Conservation (phyloP, 148 eudicot genomes). For the Amaranthus cruentus region DNA sequence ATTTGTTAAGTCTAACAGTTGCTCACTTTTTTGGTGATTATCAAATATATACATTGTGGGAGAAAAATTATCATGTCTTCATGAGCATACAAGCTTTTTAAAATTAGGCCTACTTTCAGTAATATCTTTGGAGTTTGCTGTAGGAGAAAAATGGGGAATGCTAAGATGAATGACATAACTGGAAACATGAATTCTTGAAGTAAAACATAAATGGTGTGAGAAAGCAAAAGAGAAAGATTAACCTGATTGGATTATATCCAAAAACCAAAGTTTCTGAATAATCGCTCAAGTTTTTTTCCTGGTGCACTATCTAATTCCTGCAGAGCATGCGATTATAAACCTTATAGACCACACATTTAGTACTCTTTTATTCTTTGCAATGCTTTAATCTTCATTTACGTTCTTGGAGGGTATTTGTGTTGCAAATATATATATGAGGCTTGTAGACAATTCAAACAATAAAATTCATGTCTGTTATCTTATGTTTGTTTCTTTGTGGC, state of each 20-base stretch:
- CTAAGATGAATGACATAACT: not conserved
- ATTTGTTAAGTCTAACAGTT: not conserved
- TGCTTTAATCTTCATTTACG: not conserved
- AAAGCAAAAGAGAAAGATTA: not conserved
- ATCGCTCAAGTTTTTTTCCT: not conserved
- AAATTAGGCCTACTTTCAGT: not conserved
- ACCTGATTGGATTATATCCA: not conserved
- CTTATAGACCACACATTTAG: not conserved
- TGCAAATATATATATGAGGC: not conserved
- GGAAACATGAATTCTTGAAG: not conserved
- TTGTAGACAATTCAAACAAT: not conserved
- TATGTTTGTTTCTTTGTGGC: not conserved
- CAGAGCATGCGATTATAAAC: not conserved
- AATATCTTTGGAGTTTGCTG: not conserved
- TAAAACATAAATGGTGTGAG: not conserved
- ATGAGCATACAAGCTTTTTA: not conserved
- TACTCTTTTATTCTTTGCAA: not conserved
- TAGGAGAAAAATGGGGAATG: too few relatives aligned
- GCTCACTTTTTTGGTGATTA: not conserved
- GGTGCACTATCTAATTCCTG: not conserved
- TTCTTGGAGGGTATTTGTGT: not conserved
- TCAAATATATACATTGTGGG: not conserved
- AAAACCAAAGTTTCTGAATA: not conserved
- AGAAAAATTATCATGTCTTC: not conserved
- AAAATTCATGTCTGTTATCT: not conserved